Conservation (phyloP, 2,329 filamentous ascomycete species). For the Orbilia blumenaviensis region DNA sequence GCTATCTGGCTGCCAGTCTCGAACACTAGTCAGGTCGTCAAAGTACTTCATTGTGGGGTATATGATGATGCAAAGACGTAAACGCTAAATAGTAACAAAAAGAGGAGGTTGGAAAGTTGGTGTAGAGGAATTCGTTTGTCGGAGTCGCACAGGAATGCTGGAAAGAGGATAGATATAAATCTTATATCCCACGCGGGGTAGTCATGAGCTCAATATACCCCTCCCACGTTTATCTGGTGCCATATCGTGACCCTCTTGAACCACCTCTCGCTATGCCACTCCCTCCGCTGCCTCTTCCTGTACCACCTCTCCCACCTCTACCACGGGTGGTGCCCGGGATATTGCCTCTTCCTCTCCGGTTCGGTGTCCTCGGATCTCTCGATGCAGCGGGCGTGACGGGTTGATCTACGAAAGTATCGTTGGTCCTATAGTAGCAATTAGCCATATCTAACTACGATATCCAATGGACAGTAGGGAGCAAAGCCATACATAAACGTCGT, state of each 20-base stretch:
- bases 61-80: constrained; percentile 12
- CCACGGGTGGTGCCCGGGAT: constrained; percentile 31
- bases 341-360: constrained; percentile 27
- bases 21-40: constrained; percentile 38
- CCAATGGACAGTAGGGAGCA: neutral
- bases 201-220: neutral
- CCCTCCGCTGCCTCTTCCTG: constrained; percentile 20
- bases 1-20: constrained; percentile 37
- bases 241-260: constrained; percentile 28
- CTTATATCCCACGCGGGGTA: neutral
- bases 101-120: neutral
- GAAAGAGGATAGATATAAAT: neutral
- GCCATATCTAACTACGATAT: neutral
- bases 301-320: constrained; percentile 24
- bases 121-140: constrained; percentile 14
- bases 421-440: constrained; percentile 33
- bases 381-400: constrained; percentile 40
- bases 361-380: constrained; percentile 43
- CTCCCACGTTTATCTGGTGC: constrained; percentile 24
- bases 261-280: constrained; percentile 25
- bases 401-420: constrained; percentile 52
- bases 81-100: constrained; percentile 16
- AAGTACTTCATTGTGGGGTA: constrained; percentile 52
- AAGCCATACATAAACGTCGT: constrained; percentile 80
- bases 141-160: neutral